Evolutionary conservation across 1,284 basidiomycete species (phyloP).

Genomic region (Pholiota adiposa): DNA sequence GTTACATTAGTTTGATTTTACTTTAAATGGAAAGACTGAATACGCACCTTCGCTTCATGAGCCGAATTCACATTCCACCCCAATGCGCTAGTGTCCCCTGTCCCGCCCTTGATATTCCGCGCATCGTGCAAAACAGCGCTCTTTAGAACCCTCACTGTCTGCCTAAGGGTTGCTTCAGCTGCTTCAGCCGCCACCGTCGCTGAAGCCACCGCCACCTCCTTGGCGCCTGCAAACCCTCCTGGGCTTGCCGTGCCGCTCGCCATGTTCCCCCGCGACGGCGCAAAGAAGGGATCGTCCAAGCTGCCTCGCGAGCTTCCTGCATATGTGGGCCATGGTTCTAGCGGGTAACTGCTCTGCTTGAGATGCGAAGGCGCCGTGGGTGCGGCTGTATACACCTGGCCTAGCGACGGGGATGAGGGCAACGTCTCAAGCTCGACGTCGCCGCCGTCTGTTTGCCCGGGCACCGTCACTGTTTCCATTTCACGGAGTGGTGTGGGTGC

Average conservation of each 20-base stretch:
- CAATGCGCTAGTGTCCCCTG: slow-evolving; percentile 41
- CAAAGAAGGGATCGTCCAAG: slow-evolving; percentile 3
- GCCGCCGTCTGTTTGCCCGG: slow-evolving; percentile 4
- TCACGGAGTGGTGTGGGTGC: background rate
- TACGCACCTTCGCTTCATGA: slow-evolving; percentile 65
- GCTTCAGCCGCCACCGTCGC: slow-evolving; percentile 32
- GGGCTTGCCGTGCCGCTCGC: slow-evolving; percentile 26
- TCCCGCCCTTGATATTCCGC: slow-evolving; percentile 65
- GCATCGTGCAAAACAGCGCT: slow-evolving; percentile 75
- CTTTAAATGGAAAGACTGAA: background rate
- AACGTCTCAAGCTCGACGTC: slow-evolving; percentile 20
- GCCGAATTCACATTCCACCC: slow-evolving; percentile 58
- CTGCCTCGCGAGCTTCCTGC: background rate
- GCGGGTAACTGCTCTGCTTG: slow-evolving; percentile 45
- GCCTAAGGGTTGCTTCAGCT: slow-evolving; percentile 50
- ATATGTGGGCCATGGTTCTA: slow-evolving; percentile 15
- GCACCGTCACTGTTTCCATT: background rate
- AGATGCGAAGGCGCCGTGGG: slow-evolving; percentile 23
- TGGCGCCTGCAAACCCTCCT: slow-evolving; percentile 18
- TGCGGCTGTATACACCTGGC: slow-evolving; percentile 19
- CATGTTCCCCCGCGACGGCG: background rate
- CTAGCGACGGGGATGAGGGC: slow-evolving; percentile 15
- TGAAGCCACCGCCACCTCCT: slow-evolving; percentile 19
- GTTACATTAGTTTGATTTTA: slow-evolving; percentile 2
- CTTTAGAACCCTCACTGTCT: slow-evolving; percentile 69